Evolutionary conservation across 2,329 filamentous ascomycete species (phyloP), one percentile per base, ranked within the genome.

Genomic region (Botrytis paeoniae): DNA sequence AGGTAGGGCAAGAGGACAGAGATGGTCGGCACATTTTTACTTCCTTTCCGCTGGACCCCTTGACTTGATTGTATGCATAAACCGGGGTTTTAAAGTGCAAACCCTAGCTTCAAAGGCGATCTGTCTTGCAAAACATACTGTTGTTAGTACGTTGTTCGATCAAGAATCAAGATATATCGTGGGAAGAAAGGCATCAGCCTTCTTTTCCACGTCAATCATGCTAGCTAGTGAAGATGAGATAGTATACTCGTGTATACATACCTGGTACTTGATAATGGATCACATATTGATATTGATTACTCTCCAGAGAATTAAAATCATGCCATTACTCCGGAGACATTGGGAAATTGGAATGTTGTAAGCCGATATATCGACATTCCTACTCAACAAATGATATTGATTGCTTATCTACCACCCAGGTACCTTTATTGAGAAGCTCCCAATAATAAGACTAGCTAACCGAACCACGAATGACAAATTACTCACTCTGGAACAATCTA

Each of bases 21-120:
- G n/a, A 68, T 32, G 32, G 64, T 57, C 64, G 48, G 64, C 64
- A 57, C 29, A 64, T n/a, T 25, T 29, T 16, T 29, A 12, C 10
- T 39, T n/a, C 25, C 64, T 37, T 54, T 54, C 64, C 45, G 64
- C 29, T 57, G 48, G 64, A 68, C 65, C 48, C 65, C 65, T 59
- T 57, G 35, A 57, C 18, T 41, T 29, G 61, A 43, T 54, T 39
- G 48, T 57, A 68, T 68, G 65, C 48, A 69, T 59, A 57, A 57
- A 25, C 35, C n/a, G 51, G 65, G 65, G 65, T 9, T 57, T 10
- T 16, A 22, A 29, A 39, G 25, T 39, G n/a, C 45, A 39, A 39
- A 39, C 45, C 45, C 64, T 66, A 18, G 35, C n/a, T 57, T 57
- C 25, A 18, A 41, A 32, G 48, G 3, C 48, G 65, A 68, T 68